Base-by-base conservation (phyloP, 176 grass and related monocot genomes). In the Carex parvula region DNA sequence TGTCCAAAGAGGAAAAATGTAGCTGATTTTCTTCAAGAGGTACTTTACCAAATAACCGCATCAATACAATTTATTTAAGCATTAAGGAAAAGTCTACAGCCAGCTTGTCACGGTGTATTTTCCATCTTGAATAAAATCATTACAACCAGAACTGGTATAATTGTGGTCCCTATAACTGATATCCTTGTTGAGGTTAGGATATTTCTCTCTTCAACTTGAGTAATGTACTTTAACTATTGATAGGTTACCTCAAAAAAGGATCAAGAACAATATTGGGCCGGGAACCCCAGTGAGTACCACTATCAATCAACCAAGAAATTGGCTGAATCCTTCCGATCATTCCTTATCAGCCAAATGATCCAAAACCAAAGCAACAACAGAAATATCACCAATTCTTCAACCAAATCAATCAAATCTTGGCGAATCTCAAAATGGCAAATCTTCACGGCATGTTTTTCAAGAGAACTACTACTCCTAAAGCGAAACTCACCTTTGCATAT, bases 11-110 rank as follows among this genome's bases (percentile, higher is more conserved):
- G 95, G 82, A 98, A 98, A 93, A 98, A 94, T 70, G 37, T 90
- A 39, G 92, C 95, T 0, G 91, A 94, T 85, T 98, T 98, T 73
- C 91, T 98, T 89, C 95, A 93, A 87, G 95, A 98, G 95, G 95
- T 98, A 94, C 16, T 83, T 78, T 18, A 55, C 10, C 72, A 55
- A 8, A 76, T 15, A 53, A 68, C 3, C 9, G 9, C 68, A 42
- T 21, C 39, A 71, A 41, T 22, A 41, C 4, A 69, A 3, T 41
- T 69, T 69, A 18, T 41, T 39, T 69, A 69, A 13, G 26, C 10
- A 65, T 32, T 65, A 62, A 61, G 59, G 59, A 61, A 30, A 66
- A 1, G 66, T 68, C 1, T 37, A 37, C 1, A 17, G 8, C 64
- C 14, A 24, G 42, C 42, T 73, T 73, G n/a, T 73, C 70, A 24